A percentile compares a stretch with the other conserved stretches of the same genome.
phyloP scores from a whole-genome alignment of 148 eudicot genomes.

The Agrostemma githago region DNA sequence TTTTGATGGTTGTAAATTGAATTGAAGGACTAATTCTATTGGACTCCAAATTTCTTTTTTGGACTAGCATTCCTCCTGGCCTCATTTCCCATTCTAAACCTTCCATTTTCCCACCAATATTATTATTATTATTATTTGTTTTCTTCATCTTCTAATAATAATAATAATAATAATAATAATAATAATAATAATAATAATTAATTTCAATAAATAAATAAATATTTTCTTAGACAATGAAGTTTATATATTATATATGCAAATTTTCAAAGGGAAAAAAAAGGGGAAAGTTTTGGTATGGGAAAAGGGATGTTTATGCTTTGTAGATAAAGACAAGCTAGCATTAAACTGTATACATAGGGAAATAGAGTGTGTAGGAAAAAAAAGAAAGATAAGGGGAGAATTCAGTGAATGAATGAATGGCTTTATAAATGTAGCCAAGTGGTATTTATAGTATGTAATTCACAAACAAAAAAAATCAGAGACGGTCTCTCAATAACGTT shows the following conservation, averaged over 20 bases:
- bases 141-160: slow-evolving; percentile 28
- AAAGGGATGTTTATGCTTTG: background rate
- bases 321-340: background rate
- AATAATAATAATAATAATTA: no score
- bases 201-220: no score
- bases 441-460: slow-evolving; percentile 15
- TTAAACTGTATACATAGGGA: background rate
- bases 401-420: slow-evolving; percentile 10
- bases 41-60: slow-evolving; percentile 48
- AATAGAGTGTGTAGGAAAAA: background rate
- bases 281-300: background rate
- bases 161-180: background rate
- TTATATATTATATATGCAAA: background rate
- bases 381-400: slow-evolving; percentile 5
- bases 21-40: slow-evolving; percentile 17
- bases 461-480: background rate
- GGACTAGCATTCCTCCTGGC: slow-evolving; percentile 85
- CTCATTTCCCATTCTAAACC: slow-evolving; percentile 53
- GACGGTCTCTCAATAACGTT: background rate
- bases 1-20: slow-evolving; percentile 36
- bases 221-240: no score
- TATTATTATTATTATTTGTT: slow-evolving; percentile 24
- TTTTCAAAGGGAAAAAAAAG: background rate
- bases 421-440: slow-evolving; percentile 11
- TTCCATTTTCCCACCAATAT: slow-evolving; percentile 21